Evolutionary conservation across 1,284 basidiomycete species (phyloP).

Genomic region (Ganoderma lucidum): DNA sequence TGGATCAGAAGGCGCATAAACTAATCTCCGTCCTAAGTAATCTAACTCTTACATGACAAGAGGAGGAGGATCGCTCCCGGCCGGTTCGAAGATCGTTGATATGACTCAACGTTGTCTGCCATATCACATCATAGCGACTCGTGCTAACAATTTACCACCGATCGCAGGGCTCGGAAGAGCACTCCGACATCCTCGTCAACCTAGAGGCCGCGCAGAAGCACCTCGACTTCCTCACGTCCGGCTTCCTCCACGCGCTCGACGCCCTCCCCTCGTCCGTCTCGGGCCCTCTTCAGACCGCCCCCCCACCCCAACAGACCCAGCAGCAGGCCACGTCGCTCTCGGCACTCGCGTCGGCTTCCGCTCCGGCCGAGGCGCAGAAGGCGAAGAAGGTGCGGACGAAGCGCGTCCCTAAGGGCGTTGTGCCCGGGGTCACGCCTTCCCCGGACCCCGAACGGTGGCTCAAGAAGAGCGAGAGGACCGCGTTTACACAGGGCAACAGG

Average conservation of each 20-base stretch:
- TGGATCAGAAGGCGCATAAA: neutral
- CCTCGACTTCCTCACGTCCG: constrained; percentile 80
- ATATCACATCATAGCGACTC: neutral
- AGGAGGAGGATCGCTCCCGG: neutral
- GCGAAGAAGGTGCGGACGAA: constrained; percentile 67
- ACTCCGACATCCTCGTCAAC: constrained; percentile 86
- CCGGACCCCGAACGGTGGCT: constrained; percentile 86
- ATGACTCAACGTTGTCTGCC: neutral
- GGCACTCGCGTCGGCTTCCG: constrained; percentile 40
- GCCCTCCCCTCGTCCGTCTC: constrained; percentile 58
- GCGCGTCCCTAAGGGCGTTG: constrained; percentile 74
- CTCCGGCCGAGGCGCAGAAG: constrained; percentile 37
- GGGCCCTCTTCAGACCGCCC: constrained; percentile 64
- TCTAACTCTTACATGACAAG: neutral
- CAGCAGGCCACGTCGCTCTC: constrained; percentile 43
- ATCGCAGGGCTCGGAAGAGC: constrained; percentile 81
- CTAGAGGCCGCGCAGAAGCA: constrained; percentile 81
- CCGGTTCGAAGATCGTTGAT: constrained; percentile 10
- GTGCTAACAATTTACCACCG: neutral
- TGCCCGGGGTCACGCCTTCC: constrained; percentile 76
- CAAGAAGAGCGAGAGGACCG: constrained; percentile 80
- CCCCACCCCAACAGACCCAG: constrained; percentile 52
- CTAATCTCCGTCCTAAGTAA: neutral
- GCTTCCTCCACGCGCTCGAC: constrained; percentile 71
- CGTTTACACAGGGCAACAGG: constrained; percentile 54